Conservation (phyloP, 1,284 basidiomycete genomes). For the Boletellus sp. region DNA sequence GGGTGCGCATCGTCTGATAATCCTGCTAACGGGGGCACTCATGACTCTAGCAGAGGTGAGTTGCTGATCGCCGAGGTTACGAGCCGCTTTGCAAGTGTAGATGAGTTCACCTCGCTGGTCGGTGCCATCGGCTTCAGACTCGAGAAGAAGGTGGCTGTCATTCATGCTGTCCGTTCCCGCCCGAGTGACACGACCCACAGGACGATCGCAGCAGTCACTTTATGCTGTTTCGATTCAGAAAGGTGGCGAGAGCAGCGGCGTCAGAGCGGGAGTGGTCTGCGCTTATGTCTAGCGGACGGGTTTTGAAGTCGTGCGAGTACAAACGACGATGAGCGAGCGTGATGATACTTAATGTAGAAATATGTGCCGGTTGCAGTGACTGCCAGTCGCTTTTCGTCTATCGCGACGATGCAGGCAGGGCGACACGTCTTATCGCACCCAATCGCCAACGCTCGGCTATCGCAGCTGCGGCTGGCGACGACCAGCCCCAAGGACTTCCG, state of each 20-base stretch:
- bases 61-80: slow-evolving; percentile 95
- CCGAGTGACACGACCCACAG: slow-evolving; percentile 38
- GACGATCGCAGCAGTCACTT: slow-evolving; percentile 86
- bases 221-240: slow-evolving; percentile 81
- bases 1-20: slow-evolving; percentile 53
- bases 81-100: slow-evolving; percentile 74
- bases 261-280: slow-evolving; percentile 63
- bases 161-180: not conserved
- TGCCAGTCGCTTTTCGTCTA: not conserved
- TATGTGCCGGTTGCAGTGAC: not conserved
- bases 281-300: slow-evolving; percentile 54
- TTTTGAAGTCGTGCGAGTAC: slow-evolving; percentile 94
- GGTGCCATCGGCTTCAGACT: slow-evolving; percentile 78
- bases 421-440: slow-evolving; percentile 68
- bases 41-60: slow-evolving; percentile 58
- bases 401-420: slow-evolving; percentile 25
- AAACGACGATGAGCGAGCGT: slow-evolving; percentile 70
- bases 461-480: slow-evolving; percentile 59
- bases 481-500: slow-evolving; percentile 77
- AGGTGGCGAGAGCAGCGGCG: slow-evolving; percentile 48
- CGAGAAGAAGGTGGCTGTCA: slow-evolving; percentile 58
- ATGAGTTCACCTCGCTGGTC: slow-evolving; percentile 75
- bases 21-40: slow-evolving; percentile 6
- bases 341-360: not conserved
- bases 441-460: slow-evolving; percentile 66